Evolutionary conservation across 2,329 filamentous ascomycete genomes (phyloP).

Genomic region (Cytospora chrysosperma): DNA sequence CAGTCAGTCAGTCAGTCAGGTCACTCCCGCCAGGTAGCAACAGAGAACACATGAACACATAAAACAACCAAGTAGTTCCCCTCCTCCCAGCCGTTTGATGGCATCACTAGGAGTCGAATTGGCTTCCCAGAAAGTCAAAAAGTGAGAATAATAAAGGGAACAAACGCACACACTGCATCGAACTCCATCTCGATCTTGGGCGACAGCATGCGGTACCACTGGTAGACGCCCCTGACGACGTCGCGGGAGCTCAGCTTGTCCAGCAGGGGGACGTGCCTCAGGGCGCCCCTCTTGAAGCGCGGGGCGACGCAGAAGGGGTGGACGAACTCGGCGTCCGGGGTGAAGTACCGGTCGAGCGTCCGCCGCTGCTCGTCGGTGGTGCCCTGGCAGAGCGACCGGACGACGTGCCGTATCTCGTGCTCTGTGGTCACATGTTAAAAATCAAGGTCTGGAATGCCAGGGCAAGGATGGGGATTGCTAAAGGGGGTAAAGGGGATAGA

Average conservation of each 20-base stretch:
- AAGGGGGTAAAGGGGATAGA: too few relatives aligned
- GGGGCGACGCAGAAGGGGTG: conserved; percentile 77
- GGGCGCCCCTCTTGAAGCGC: conserved; percentile 42
- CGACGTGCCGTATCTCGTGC: conserved; percentile 63
- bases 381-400: conserved; percentile 67
- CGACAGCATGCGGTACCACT: conserved; percentile 82
- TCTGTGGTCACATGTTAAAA: conserved; percentile 32
- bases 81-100: too few relatives aligned
- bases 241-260: conserved; percentile 59
- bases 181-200: conserved; percentile 69
- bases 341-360: conserved; percentile 71
- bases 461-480: conserved; percentile 7
- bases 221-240: conserved; percentile 68
- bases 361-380: conserved; percentile 63
- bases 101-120: too few relatives aligned
- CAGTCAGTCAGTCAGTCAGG: too few relatives aligned
- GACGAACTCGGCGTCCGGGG: conserved; percentile 67
- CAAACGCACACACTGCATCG: conserved; percentile 52
- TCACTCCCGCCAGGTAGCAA: not conserved
- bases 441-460: conserved; percentile 1
- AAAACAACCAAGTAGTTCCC: not conserved
- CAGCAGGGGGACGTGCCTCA: conserved; percentile 38
- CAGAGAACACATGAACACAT: too few relatives aligned
- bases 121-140: too few relatives aligned
- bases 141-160: too few relatives aligned